Evolutionary conservation across 805 yeast genomes (phyloP), one percentile per base, ranked within the genome.

Genomic region (Phaffomyces antillensis): DNA sequence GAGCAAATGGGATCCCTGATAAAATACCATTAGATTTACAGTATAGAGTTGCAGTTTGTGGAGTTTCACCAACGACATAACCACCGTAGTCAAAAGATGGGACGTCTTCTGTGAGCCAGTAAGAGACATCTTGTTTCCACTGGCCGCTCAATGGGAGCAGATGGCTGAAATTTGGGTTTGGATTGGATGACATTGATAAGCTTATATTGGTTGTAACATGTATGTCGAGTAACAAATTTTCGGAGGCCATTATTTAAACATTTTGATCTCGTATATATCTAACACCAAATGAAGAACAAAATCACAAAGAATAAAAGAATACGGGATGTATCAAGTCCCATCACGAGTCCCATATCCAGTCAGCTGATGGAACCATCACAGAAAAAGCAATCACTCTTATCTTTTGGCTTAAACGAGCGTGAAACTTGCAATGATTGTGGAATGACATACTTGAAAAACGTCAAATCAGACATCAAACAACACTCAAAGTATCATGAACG

Each of bases 71-170:
- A n/a, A 91, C 98, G 2, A 91, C 98, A 56, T 68, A 87, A 2
- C 96, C 98, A 31, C 98, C 98, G 56, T 82, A 85, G 62, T 90
- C 98, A 56, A 91, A 91, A 0, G 95, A 79, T 2, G 98, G 97
- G 15, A 86, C 91, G 56, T 90, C 98, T 58, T 90, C 98, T 6
- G 76, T 70, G 13, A 90, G 68, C 82, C 87, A 90, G 37, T 68
- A 71, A 10, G 88, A 78, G 49, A 91, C 78, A 48, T 81, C 82
- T 41, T 75, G 76, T 59, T 81, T 88, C 98, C 98, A 91, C 41
- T 68, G 70, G 4, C 96, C 95, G 44, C 76, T 78, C 6, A 71
- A 65, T 0, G 97, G 96, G 25, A 91, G 71, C 36, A 86, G 65
- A 54, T 83, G 76, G 68, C 72, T 45, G 53, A 68, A 50, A 17